These are phyloP conservation scores for Stemphylium beticola DNA, from an alignment of 2,329 filamentous ascomycete species.

Conservation along the genomic window DNA sequence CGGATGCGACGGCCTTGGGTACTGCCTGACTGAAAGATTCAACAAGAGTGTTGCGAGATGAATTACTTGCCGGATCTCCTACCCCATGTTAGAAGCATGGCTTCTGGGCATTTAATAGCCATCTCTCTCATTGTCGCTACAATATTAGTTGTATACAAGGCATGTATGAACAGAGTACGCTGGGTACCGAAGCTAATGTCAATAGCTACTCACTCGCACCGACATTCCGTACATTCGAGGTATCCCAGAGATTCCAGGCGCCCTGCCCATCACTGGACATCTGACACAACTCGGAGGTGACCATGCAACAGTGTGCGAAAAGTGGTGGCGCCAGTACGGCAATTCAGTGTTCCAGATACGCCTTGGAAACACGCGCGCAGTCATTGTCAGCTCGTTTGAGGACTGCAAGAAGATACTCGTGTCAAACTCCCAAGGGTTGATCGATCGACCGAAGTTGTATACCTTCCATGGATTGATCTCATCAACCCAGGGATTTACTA, in stretches of 20 bases:
- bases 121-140: background rate
- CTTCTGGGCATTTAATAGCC: background rate
- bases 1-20: too few relatives aligned
- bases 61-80: conserved; percentile 3
- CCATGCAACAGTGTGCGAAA: conserved; percentile 60
- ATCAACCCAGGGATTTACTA: conserved; percentile 59
- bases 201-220: conserved; percentile 41
- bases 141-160: conserved; percentile 9
- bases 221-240: conserved; percentile 59
- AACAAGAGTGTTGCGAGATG: background rate
- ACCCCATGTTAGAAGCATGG: background rate
- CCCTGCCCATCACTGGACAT: conserved; percentile 58
- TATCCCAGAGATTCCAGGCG: conserved; percentile 59
- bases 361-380: conserved; percentile 60
- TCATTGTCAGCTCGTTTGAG: conserved; percentile 61
- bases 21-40: background rate
- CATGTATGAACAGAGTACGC: background rate
- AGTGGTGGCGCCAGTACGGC: conserved; percentile 58
- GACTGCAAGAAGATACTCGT: conserved; percentile 60
- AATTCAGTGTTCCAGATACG: conserved; percentile 60
- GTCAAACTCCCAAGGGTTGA: conserved; percentile 57
- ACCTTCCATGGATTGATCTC: conserved; percentile 62
- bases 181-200: background rate
- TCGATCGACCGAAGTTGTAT: conserved; percentile 59
- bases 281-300: conserved; percentile 60